Conservation (phyloP, 331 rosid species). For the Telfairia occidentalis region DNA sequence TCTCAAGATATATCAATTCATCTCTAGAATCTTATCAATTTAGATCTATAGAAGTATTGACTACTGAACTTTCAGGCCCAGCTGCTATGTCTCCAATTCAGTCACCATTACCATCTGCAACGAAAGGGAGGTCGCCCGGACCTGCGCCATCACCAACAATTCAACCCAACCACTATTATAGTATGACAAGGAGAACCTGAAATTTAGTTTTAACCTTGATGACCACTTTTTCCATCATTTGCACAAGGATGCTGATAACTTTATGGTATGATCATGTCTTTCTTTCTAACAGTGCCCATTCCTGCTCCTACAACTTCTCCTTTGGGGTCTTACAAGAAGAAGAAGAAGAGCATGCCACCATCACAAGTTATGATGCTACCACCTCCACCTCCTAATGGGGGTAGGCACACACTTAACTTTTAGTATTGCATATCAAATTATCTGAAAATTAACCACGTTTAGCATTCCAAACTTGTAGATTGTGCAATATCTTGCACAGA, state of each 20-base stretch:
- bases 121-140: constrained; percentile 21
- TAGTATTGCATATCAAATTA: not conserved
- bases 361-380: constrained; percentile 51
- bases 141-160: constrained; percentile 48
- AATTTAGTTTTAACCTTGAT: constrained; percentile 5
- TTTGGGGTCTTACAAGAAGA: constrained; percentile 39
- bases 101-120: constrained; percentile 39
- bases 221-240: constrained; percentile 4
- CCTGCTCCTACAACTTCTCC: constrained; percentile 53
- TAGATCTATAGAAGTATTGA: constrained; percentile 7
- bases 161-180: constrained; percentile 29
- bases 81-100: constrained; percentile 39
- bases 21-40: not conserved
- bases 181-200: constrained; percentile 31
- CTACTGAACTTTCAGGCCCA: constrained; percentile 21
- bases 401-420: constrained; percentile 22
- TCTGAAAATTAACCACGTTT: not conserved
- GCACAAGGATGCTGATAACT: constrained; percentile 1
- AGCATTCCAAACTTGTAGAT: constrained; percentile 41
- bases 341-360: constrained; percentile 46
- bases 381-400: constrained; percentile 80
- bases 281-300: constrained; percentile 38
- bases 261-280: constrained; percentile 11
- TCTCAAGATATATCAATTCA: not conserved
- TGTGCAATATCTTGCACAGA: constrained; percentile 67